Base-by-base conservation (phyloP, 257 asterid genomes). In the Gentiana straminea region DNA sequence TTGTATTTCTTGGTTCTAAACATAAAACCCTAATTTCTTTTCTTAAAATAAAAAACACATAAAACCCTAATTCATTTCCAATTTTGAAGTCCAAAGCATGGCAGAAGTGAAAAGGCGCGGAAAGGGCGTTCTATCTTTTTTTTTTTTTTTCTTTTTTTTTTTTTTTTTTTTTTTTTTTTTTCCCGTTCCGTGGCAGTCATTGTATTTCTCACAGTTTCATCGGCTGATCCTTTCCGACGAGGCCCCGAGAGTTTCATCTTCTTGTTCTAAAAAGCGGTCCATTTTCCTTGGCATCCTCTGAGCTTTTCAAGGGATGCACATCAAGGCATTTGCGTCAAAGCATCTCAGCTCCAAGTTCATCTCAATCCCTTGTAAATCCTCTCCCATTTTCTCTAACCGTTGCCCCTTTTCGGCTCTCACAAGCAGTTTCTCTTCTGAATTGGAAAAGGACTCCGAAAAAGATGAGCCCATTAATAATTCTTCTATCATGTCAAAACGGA, bases 301-400 rank as follows among this genome's bases (percentile, higher is more conserved):
- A 59, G 55, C 58, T 45, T 37, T 7, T 9, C 45, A 57, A 71
- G 82, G 79, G 65, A 78, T 84, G 89, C 78, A 47, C 76, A 41
- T 76, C 67, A 53, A 53, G 55, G 55, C 65, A 44, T 62, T 52
- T 10, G 57, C 68, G 58, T 60, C 74, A 63, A 82, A 74, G 68
- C 67, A 51, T 10, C 59, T 69, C 45, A 63, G 57, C 33, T 39
- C 73, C 51, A 78, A 73, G 64, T 70, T 79, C 48, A 48, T 57
- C 53, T 66, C 74, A 58, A 47, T 61, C 64, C 66, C 73, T 38
- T 35, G 74, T 63, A 80, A 74, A 77, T 71, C 59, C 46, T 72
- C 50, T 63, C 54, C 54, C 49, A 36, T 35, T 55, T 59, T 67
- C 64, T 58, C 49, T 13, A 57, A 60, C 64, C 61, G n/a, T 58